Conservation (phyloP, 495 filamentous ascomycete species). For the Parmelia sp. region DNA sequence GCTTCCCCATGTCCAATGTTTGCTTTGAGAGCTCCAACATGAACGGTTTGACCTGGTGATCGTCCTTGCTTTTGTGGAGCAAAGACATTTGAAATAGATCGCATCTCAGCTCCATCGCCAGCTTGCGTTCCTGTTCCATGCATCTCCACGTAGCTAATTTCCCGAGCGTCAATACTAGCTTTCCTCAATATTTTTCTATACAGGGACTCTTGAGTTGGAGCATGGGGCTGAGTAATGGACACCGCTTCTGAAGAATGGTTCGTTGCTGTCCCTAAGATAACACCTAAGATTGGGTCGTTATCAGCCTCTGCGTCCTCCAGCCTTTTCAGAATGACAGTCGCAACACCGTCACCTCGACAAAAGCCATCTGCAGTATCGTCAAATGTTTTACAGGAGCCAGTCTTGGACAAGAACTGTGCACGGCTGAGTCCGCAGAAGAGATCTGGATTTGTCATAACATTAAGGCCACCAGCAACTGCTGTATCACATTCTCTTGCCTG, state of each 20-base stretch:
- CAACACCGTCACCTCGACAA: conserved; percentile 68
- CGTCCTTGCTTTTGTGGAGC: conserved; percentile 51
- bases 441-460: conserved; percentile 74
- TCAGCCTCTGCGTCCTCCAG: conserved; percentile 68
- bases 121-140: conserved; percentile 82
- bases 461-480: conserved; percentile 75
- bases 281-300: conserved; percentile 65
- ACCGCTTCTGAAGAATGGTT: conserved; percentile 73
- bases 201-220: conserved; percentile 58
- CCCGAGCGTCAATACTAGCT: conserved; percentile 59
- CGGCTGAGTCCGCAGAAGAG: conserved; percentile 74
- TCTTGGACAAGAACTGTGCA: conserved; percentile 68
- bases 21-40: conserved; percentile 75
- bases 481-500: conserved; percentile 76
- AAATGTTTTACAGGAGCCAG: conserved; percentile 72
- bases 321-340: conserved; percentile 65
- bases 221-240: conserved; percentile 75
- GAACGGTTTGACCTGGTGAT: conserved; percentile 60
- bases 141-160: conserved; percentile 78
- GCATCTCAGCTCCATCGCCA: conserved; percentile 75
- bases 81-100: conserved; percentile 69
- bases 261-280: conserved; percentile 59
- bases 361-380: conserved; percentile 74
- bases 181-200: conserved; percentile 59
- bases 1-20: conserved; percentile 81